phyloP scores from a whole-genome alignment of 495 filamentous ascomycete genomes.

The Peziza echinospora region DNA sequence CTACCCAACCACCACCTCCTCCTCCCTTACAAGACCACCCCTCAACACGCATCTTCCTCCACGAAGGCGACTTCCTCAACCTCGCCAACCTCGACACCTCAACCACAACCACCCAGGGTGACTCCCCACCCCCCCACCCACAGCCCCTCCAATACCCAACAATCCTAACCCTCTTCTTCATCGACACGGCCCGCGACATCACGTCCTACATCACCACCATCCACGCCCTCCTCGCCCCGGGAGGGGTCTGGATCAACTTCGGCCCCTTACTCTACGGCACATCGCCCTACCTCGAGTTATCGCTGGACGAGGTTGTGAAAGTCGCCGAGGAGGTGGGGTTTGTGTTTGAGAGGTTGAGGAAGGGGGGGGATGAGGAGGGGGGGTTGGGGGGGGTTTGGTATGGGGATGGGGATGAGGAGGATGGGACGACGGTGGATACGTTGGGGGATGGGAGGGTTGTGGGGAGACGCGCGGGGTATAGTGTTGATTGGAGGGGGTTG shows the following conservation, averaged over 20 bases:
- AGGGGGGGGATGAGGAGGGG: constrained; percentile 11
- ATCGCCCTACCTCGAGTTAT: constrained; percentile 43
- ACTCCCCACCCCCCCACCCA: neutral
- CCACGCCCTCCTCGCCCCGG: constrained; percentile 48
- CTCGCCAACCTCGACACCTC: no score
- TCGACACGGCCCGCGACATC: constrained; percentile 87
- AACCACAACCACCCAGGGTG: neutral
- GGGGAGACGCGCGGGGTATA: constrained; percentile 48
- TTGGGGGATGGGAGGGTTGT: constrained; percentile 29
- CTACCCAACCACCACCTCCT: neutral
- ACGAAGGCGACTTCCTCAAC: neutral
- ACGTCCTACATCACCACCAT: constrained; percentile 75
- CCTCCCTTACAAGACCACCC: neutral
- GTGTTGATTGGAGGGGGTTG: constrained; percentile 67
- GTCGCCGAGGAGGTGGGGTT: constrained; percentile 64
- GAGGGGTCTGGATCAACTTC: constrained; percentile 70
- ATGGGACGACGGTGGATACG: constrained; percentile 14
- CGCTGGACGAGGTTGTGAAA: constrained; percentile 62
- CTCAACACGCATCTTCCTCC: neutral
- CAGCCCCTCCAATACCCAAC: neutral
- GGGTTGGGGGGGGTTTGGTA: constrained; percentile 32
- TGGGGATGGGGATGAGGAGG: constrained; percentile 21
- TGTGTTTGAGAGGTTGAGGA: constrained; percentile 29
- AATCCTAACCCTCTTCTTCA: constrained; percentile 73
- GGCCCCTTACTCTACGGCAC: constrained; percentile 56